Evolutionary conservation across 768 basidiomycete genomes (phyloP), one percentile per base, ranked within the genome.

Genomic region (Naganishia antarctica): DNA sequence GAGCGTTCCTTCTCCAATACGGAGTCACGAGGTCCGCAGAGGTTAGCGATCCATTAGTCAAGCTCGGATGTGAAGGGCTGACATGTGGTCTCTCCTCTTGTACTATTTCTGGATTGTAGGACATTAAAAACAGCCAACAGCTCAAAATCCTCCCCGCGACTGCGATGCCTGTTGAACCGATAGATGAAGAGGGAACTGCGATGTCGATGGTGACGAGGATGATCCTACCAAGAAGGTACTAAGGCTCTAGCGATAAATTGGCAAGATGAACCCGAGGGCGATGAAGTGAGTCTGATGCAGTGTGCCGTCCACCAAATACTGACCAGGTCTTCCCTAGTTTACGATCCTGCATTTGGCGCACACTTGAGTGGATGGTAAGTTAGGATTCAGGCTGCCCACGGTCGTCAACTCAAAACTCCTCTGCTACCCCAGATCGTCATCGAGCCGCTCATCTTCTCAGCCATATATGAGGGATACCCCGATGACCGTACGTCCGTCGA

Each of bases 251-350:
- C 49, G 34, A 32, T 25, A 21, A 71, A 51, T 31, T 47, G 21
- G 31, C 48, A 61, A 18, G 68, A 71, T 46, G 75, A 70, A 50
- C 68, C 69, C 1, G 75, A 74, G 48, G 78, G 74, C 28, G 74
- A 74, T 13, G 71, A 76, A 68, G 75, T 74, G 66, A 67, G 72
- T 66, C 18, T 25, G 16, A 15, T 9, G n/a, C 40, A 18, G n/a
- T n/a, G n/a, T 11, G 43, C 21, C 40, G 3, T 12, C 2, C 9
- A 41, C 16, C n/a, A 18, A 3, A 16, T 25, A 18, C 7, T 40
- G 18, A 37, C 12, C 46, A 11, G n/a, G 32, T 34, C 32, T 4
- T 21, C 11, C 43, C 7, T 58, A 92, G 89, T 87, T 89, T n/a
- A n/a, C n/a, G n/a, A n/a, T n/a, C n/a, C n/a, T n/a, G n/a, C n/a